These are phyloP conservation scores for Erythrophleum fordii DNA, from an alignment of 306 rosid species.

Conservation along the genomic window DNA sequence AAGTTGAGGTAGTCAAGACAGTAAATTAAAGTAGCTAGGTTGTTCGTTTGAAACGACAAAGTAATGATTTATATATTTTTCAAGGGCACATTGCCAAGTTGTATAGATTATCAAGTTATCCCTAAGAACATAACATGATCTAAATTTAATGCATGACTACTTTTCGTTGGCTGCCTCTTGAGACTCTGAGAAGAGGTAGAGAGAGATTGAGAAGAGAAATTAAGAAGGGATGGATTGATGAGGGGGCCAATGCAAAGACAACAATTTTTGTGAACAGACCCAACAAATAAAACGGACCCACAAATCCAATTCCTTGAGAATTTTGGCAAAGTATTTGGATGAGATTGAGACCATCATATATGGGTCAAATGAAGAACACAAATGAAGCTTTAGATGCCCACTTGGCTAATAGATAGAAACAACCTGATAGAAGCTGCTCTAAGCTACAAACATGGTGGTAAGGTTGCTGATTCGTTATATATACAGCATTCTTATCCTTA, in stretches of 20 bases:
- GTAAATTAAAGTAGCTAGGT: too few species aligned
- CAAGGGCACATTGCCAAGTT: too few species aligned
- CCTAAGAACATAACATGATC: not conserved
- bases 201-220: not conserved
- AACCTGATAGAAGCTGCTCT: not conserved
- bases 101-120: too few species aligned
- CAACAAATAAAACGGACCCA: constrained; percentile 52
- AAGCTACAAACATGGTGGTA: not conserved
- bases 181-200: not conserved
- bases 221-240: not conserved
- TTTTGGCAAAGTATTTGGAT: constrained; percentile 32
- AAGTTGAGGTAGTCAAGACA: too few species aligned
- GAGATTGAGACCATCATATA: constrained; percentile 12
- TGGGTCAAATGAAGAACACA: constrained; percentile 23
- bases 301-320: constrained; percentile 34
- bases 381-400: constrained; percentile 19
- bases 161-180: too few species aligned
- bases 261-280: not conserved
- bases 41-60: too few species aligned
- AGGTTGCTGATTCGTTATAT: not conserved
- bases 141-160: not conserved
- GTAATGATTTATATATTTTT: too few species aligned
- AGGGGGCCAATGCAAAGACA: constrained; percentile 38
- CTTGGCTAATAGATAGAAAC: not conserved
- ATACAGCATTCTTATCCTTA: constrained; percentile 58